phyloP scores from a whole-genome alignment of 805 yeast species.

The Lipomyces oligophaga region DNA sequence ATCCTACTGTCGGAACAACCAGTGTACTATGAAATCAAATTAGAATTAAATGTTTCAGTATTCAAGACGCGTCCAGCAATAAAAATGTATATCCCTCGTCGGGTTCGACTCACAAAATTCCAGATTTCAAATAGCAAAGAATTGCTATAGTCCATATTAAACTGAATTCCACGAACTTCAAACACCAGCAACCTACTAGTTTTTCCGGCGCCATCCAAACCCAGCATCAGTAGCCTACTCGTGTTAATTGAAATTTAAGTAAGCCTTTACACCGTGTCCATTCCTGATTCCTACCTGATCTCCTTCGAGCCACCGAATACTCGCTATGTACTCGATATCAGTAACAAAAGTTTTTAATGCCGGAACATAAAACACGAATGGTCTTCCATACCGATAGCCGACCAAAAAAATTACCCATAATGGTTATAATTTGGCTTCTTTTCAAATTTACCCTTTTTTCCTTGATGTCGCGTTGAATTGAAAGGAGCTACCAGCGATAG shows the following conservation, averaged over 20 bases:
- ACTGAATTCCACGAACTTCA: not conserved
- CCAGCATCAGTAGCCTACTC: constrained; percentile 71
- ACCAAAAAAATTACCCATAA: constrained; percentile 22
- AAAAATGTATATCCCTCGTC: not conserved
- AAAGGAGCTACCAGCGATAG: too few species aligned
- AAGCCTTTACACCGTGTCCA: too few species aligned
- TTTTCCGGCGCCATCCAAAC: constrained; percentile 86
- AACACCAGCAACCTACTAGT: constrained; percentile 30
- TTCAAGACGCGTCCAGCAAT: not conserved
- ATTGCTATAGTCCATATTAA: constrained; percentile 44
- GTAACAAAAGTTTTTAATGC: not conserved
- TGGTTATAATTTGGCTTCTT: too few species aligned
- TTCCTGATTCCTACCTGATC: too few species aligned
- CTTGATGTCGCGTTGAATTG: too few species aligned
- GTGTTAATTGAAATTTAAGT: too few species aligned
- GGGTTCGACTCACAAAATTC: constrained; percentile 8
- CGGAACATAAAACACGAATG: not conserved
- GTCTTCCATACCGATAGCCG: constrained; percentile 16
- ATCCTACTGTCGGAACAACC: constrained; percentile 67
- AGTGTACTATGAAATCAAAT: constrained; percentile 44
- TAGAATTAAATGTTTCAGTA: not conserved
- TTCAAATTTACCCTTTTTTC: too few species aligned
- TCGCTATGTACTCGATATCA: too few species aligned
- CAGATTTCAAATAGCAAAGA: constrained; percentile 58
- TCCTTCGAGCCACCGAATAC: too few species aligned